Evolutionary conservation across 2,329 filamentous ascomycete species (phyloP).

Genomic region (Pochonia chlamydosporia): DNA sequence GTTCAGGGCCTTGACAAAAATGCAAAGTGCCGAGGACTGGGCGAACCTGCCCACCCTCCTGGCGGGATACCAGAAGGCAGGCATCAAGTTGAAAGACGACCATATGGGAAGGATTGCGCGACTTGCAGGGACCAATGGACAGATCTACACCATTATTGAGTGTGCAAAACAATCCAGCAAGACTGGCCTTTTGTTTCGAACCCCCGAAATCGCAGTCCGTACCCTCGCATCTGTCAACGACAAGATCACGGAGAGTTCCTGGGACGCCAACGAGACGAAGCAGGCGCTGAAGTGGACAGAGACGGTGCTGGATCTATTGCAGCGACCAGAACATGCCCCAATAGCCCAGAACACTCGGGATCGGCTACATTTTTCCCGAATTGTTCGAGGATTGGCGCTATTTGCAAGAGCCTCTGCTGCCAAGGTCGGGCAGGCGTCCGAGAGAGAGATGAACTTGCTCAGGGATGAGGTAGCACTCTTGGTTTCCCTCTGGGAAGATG

Average conservation of each 20-base stretch:
- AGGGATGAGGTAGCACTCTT: constrained; percentile 23
- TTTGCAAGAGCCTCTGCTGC: constrained; percentile 21
- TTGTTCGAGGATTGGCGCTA: constrained; percentile 25
- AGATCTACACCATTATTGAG: constrained; percentile 42
- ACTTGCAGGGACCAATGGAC: constrained; percentile 31
- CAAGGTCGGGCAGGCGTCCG: constrained; percentile 17
- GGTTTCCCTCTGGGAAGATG: constrained; percentile 19
- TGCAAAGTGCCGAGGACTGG: constrained; percentile 45
- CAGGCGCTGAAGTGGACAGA: constrained; percentile 41
- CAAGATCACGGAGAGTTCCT: constrained; percentile 34
- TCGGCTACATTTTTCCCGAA: constrained; percentile 18
- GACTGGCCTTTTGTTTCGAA: constrained; percentile 40
- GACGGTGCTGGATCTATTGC: constrained; percentile 43
- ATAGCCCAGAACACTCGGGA: constrained; percentile 11
- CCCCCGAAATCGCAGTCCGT: constrained; percentile 30
- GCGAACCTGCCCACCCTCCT: constrained; percentile 46
- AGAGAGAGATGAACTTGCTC: constrained; percentile 19
- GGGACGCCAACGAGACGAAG: constrained; percentile 27
- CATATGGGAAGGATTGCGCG: constrained; percentile 37
- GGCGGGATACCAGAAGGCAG: constrained; percentile 40
- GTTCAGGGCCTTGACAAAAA: constrained; percentile 32
- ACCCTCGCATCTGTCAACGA: constrained; percentile 22
- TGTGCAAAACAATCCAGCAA: constrained; percentile 38
- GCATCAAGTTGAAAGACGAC: constrained; percentile 27
- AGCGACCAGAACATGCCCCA: constrained; percentile 34